Evolutionary conservation across 1,284 basidiomycete genomes (phyloP).

Genomic region (Schizopora paradoxa): DNA sequence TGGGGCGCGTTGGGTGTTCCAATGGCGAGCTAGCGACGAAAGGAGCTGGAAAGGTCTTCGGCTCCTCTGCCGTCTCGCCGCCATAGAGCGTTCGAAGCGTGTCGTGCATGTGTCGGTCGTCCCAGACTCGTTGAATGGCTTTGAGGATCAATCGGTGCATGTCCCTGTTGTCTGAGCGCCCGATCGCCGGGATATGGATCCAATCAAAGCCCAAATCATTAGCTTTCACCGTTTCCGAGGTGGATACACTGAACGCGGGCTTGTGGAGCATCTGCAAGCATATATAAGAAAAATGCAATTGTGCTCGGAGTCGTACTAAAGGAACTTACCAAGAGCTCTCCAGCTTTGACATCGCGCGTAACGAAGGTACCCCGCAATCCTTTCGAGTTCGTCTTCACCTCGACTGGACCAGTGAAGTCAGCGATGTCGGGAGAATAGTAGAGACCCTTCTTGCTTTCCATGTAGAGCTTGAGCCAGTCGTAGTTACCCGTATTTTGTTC

Average conservation of each 20-base stretch:
- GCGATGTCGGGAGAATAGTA: conserved; percentile 6
- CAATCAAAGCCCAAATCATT: too few species aligned
- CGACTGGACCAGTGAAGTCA: conserved; percentile 10
- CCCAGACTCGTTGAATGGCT: conserved; percentile 6
- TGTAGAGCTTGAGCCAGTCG: conserved; percentile 8
- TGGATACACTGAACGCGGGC: too few species aligned
- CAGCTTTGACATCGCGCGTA: conserved; percentile 11
- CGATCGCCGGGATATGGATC: too few species aligned
- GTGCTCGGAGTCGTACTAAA: too few species aligned
- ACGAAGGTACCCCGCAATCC: conserved; percentile 9
- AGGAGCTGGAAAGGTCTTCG: not conserved
- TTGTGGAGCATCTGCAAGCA: too few species aligned
- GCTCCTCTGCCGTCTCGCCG: not conserved
- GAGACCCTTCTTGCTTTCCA: not conserved
- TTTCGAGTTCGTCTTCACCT: conserved; percentile 1
- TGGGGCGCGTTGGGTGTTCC: not conserved
- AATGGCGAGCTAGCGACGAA: not conserved
- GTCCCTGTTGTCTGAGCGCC: too few species aligned
- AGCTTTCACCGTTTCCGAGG: too few species aligned
- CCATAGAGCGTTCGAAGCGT: conserved; percentile 2
- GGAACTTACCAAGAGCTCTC: conserved; percentile 12
- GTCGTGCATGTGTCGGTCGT: not conserved
- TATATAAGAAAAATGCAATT: too few species aligned
- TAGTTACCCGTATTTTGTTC: conserved; percentile 2
- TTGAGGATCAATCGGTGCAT: too few species aligned